Conservation (phyloP, 2,329 filamentous ascomycete genomes). For the Teratosphaeriaceae sp. region DNA sequence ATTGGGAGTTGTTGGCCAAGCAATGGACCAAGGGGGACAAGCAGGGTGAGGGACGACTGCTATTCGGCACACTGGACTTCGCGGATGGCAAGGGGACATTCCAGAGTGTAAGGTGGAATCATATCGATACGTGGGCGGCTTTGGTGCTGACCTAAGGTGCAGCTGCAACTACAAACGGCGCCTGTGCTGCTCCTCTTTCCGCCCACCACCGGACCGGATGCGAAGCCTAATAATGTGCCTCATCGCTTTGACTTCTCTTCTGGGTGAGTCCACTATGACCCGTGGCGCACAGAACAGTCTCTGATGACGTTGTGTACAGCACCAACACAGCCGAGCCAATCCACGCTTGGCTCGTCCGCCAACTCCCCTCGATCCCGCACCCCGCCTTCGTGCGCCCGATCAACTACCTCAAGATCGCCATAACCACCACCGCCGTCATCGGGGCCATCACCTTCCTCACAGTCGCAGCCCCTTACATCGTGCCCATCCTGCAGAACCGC, state of each 20-base stretch:
- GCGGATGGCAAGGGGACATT: conserved; percentile 76
- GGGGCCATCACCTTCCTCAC: conserved; percentile 62
- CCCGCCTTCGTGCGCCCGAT: conserved; percentile 75
- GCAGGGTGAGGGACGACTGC: conserved; percentile 60
- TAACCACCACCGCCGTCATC: conserved; percentile 60
- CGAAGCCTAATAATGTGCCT: conserved; percentile 61
- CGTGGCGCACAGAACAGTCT: no score
- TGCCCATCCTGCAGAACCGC: conserved; percentile 79
- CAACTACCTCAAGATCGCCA: conserved; percentile 73
- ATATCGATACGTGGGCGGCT: not conserved
- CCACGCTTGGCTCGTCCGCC: conserved; percentile 69
- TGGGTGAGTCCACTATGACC: conserved; percentile 64
- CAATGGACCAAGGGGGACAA: conserved; percentile 86
- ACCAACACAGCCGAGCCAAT: conserved; percentile 69
- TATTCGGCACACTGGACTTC: conserved; percentile 88
- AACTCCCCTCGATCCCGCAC: conserved; percentile 67
- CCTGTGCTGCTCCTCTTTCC: conserved; percentile 84
- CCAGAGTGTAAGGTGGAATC: conserved; percentile 59
- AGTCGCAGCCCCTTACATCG: conserved; percentile 68
- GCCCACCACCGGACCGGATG: conserved; percentile 75
- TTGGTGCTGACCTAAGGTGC: conserved; percentile 18
- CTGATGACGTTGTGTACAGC: conserved; percentile 36
- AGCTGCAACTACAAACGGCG: conserved; percentile 92
- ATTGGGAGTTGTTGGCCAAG: conserved; percentile 80
- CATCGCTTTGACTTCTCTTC: conserved; percentile 76